These are phyloP conservation scores for Cenococcum geophilum DNA, from an alignment of 495 filamentous ascomycete genomes.

Conservation along the genomic window DNA sequence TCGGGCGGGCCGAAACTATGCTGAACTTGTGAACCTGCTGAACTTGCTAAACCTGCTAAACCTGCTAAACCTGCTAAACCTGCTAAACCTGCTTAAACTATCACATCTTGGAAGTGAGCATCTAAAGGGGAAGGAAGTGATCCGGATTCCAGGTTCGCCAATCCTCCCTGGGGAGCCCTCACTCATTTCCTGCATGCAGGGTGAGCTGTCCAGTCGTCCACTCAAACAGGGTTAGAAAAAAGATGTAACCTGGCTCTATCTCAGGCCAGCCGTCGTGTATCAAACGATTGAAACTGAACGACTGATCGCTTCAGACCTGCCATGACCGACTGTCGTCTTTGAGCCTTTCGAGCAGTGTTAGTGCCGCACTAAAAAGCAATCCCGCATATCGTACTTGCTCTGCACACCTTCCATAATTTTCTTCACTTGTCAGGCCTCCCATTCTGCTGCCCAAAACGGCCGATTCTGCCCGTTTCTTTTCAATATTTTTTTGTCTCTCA, in stretches of 20 bases:
- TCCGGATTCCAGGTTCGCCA: not conserved
- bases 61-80: not conserved
- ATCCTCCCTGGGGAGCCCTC: not conserved
- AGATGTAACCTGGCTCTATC: too few relatives aligned
- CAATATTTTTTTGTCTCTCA: not conserved
- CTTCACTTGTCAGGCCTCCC: not conserved
- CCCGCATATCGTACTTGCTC: not conserved
- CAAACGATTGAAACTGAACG: too few relatives aligned
- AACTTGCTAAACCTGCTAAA: too few relatives aligned
- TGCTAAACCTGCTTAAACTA: not conserved
- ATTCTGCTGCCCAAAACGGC: not conserved
- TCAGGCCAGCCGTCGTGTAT: too few relatives aligned
- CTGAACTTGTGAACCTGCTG: too few relatives aligned
- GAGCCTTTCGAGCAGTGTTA: not conserved
- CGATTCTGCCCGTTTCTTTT: not conserved
- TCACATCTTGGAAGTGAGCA: not conserved
- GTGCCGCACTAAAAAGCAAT: conserved; percentile 7
- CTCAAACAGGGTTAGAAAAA: too few relatives aligned
- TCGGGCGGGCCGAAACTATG: not conserved
- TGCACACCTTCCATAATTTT: not conserved
- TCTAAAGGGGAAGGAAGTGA: conserved; percentile 1
- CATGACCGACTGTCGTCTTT: not conserved
- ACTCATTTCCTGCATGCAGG: too few relatives aligned
- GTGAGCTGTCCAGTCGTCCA: too few relatives aligned
- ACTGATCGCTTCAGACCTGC: not conserved